Evolutionary conservation across 441 rosid species (phyloP).

Genomic region (Populus hybrid): DNA sequence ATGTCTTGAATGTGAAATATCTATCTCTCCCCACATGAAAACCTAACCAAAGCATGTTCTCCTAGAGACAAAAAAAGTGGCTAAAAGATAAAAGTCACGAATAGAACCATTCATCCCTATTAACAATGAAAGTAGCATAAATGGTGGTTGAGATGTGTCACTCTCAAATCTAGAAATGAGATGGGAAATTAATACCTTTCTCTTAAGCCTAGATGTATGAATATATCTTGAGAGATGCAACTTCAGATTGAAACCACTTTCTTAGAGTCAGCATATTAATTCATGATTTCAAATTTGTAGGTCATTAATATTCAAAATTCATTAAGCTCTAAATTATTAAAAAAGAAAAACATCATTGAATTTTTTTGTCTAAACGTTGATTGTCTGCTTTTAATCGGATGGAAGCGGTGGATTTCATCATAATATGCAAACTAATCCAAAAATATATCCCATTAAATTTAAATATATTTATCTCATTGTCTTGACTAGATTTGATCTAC

Average conservation of each 20-base stretch:
- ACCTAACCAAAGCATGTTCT: background rate
- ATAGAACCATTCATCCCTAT: background rate
- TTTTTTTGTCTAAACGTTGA: too few relatives aligned
- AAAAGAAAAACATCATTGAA: too few relatives aligned
- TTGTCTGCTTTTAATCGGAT: too few relatives aligned
- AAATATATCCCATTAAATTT: too few relatives aligned
- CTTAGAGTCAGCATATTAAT: too few relatives aligned
- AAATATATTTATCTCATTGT: too few relatives aligned
- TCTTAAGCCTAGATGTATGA: background rate
- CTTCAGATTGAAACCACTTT: background rate
- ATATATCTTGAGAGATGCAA: background rate
- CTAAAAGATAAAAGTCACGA: background rate
- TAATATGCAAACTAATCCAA: too few relatives aligned
- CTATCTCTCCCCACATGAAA: background rate
- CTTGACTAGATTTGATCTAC: too few relatives aligned
- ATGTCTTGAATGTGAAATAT: constrained; percentile 13
- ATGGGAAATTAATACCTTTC: background rate
- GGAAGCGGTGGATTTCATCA: too few relatives aligned
- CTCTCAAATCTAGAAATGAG: constrained; percentile 10
- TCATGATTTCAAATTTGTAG: too few relatives aligned
- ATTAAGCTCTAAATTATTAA: too few relatives aligned
- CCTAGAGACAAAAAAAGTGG: constrained; percentile 4
- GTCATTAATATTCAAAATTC: too few relatives aligned
- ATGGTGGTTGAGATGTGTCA: constrained; percentile 15
- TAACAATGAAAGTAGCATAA: background rate